Evolutionary conservation across 192 early-diverging fungal genomes (phyloP), one percentile per base, ranked within the genome.

Genomic region (Coemansia sp.): DNA sequence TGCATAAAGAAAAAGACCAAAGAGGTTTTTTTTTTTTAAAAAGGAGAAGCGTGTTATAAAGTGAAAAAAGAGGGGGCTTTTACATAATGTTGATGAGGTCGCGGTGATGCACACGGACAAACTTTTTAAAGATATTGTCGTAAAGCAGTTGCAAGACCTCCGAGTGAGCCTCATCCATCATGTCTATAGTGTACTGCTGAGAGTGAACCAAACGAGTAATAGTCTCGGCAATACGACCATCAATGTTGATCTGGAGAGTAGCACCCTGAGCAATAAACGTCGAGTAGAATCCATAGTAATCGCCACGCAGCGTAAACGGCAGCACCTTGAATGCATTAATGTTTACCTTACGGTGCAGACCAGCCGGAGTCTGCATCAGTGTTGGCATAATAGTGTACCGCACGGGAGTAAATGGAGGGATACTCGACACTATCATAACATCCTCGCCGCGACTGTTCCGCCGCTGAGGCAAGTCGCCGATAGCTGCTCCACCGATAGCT

Each of bases 121-220:
- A 86, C 71, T 80, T 79, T 55, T 79, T 80, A 67, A 81, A 86
- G 47, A 86, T 80, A 40, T 86, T 86, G 70, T 86, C 78, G 58
- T 86, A 86, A 13, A 86, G 75, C 35, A 86, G 77, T 60, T 86
- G 77, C 66, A 86, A 64, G 10, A 86, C 85, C 62, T 86, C 85
- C n/a, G 75, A 60, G 43, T 81, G 85, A 0, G 81, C 85, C 57
- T 84, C 78, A 40, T 86, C 85, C 74, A 86, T 84, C 84, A 86
- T 86, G 26, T 86, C 84, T 7, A 83, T 77, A 11, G 76, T 82
- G 44, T 86, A 86, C 63, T 83, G 69, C 57, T 83, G 74, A 30
- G 80, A 78, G 46, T 79, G 76, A 26, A 86, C 79, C 6, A 73
- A 55, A 0, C 80, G 47, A 11, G 84, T 86, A 59, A 86, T 82